Evolutionary conservation across 306 rosid species (phyloP), one percentile per base, ranked within the genome.

Genomic region (Prunus mume): DNA sequence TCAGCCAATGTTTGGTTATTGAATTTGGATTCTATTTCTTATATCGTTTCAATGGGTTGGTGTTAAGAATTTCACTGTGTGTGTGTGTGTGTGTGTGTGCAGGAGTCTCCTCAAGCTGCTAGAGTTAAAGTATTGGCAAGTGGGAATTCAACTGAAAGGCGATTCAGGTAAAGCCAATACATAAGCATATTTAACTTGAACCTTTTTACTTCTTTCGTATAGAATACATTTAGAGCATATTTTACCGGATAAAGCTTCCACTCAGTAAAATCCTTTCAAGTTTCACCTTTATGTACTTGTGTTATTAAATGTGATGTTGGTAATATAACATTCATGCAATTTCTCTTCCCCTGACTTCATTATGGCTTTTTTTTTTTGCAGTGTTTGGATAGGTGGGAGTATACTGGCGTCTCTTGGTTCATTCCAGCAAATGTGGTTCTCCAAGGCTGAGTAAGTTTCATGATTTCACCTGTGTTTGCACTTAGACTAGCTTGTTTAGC

Each of bases 101-200:
- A 95, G 99, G 99, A 92, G 73, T 95, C 99, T 79, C 99, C 99
- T 74, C 99, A 95, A 84, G 92, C 97, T 79, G 99, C 99, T 75
- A 87, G 99, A 82, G 99, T 95, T 32, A 95, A 95, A 84, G 99
- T 95, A 61, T 86, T 95, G 90, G 99, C 97, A 60, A 91, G 96
- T 76, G 99, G 99, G 65, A 95, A 92, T 85, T 95, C 99, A 64
- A 90, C 97, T 32, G 99, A 95, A 89, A 85, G 99, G 85, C 87
- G 99, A 85, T 95, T 92, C 88, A 95, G 99, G 99, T 89, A 84
- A 69, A 32, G 34, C 30, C 41, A 20, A 24, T 20, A 24, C 41
- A 32, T 6, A 71, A 70, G 15, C 47, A 52, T 22, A 14, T 43
- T 50, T 52, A 55, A 54, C 3, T 71, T 41, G 54, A 41, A 13